phyloP scores from a whole-genome alignment of 2,329 filamentous ascomycete species.

The Calonectria pseudoturangicola region DNA sequence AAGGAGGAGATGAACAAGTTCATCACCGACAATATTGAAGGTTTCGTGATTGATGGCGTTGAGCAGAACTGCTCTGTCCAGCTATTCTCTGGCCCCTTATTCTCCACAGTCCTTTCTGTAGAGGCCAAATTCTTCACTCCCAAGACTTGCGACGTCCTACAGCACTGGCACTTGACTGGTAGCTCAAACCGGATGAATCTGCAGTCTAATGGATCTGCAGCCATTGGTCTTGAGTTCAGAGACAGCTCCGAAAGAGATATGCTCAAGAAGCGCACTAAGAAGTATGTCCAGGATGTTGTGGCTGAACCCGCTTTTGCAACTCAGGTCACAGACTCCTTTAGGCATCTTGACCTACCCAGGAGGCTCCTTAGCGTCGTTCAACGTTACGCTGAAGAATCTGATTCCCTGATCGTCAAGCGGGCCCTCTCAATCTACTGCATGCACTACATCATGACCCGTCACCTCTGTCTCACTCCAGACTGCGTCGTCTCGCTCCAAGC shows the following conservation, averaged over 20 bases:
- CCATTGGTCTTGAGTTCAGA: constrained; percentile 70
- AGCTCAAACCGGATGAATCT: constrained; percentile 63
- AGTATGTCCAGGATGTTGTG: constrained; percentile 70
- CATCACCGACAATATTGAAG: constrained; percentile 68
- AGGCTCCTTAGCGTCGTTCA: constrained; percentile 69
- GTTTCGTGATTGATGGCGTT: constrained; percentile 64
- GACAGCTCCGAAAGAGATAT: constrained; percentile 65
- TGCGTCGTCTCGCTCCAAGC: constrained; percentile 64
- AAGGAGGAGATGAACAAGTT: constrained; percentile 70
- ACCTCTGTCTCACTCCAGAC: constrained; percentile 69
- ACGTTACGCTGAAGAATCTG: constrained; percentile 66
- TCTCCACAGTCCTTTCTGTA: constrained; percentile 67
- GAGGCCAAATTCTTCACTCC: constrained; percentile 72
- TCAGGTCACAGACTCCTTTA: constrained; percentile 69
- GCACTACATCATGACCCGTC: constrained; percentile 74
- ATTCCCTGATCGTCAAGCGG: constrained; percentile 70
- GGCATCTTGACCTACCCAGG: constrained; percentile 66
- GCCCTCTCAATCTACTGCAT: constrained; percentile 74
- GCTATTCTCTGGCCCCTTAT: constrained; percentile 68
- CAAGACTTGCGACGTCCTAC: constrained; percentile 66
- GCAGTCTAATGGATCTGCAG: constrained; percentile 65
- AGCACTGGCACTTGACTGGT: constrained; percentile 70
- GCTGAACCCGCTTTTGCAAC: constrained; percentile 69
- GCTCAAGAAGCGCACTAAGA: constrained; percentile 66
- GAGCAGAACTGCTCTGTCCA: constrained; percentile 66